Evolutionary conservation across 2,329 filamentous ascomycete species (phyloP), one percentile per base, ranked within the genome.

Genomic region (Pyricularia sp.): DNA sequence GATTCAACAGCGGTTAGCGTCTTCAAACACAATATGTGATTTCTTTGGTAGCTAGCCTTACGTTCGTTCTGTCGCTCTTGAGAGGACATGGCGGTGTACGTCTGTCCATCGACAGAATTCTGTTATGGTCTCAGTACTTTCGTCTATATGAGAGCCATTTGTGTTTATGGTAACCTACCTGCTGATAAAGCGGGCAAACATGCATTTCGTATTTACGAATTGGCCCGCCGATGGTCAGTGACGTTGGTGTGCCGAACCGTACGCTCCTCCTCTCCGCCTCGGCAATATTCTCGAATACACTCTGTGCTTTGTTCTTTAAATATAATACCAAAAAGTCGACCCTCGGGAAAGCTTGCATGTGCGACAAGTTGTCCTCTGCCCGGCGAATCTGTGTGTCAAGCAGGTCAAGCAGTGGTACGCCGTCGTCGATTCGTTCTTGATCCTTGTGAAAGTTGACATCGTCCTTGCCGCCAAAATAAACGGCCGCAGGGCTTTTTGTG

Each of bases 231-330:
- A 85, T 70, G 1, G 79, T 78, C 5, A 88, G 73, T 67, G 78
- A 81, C 3, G 83, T 79, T 3, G 84, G 79, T 36, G 83, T 83
- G 3, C 89, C 89, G 73, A 92, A 89, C 5, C 89, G 81, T 12
- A 93, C 89, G 69, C 88, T 90, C 68, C 89, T 81, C 73, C 87
- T 84, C 78, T 93, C 86, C 7, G 89, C 86, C 77, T 90, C 86
- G 71, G 92, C 88, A 75, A 93, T 88, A 70, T 88, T 83, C 68
- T 85, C 78, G 73, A 93, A 92, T 1, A 92, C 83, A 9, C 78
- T 78, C n/a, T 82, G 83, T 11, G 88, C 86, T 73, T 88, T 87
- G 3, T 77, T 77, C 0, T 83, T 81, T 20, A 92, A 78, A 69
- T 88, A 85, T 12, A 82, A 81, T 14, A 87, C 86, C 63, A 94